phyloP scores from a whole-genome alignment of 305 asterid species.

The Fraxinus sp. region DNA sequence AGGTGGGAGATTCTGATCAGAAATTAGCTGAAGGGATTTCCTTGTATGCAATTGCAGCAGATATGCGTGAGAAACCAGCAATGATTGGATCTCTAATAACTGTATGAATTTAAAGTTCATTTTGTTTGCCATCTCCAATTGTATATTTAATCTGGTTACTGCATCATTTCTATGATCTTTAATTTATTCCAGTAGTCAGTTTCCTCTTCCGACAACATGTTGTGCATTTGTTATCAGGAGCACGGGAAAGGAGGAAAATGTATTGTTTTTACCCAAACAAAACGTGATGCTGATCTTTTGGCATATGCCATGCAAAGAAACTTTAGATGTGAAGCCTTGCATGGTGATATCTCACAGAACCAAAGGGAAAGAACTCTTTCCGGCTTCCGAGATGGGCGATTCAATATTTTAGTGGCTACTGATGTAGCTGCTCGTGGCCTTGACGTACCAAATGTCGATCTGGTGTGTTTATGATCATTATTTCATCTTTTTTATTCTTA shows the following conservation, averaged over 20 bases:
- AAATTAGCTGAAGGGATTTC: conserved; percentile 91
- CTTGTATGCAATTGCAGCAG: conserved; percentile 60
- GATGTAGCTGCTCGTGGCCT: conserved; percentile 98
- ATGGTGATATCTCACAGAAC: conserved; percentile 86
- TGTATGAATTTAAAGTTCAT: conserved; percentile 38
- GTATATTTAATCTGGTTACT: not conserved
- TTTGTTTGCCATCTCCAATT: not conserved
- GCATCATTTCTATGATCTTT: conserved; percentile 1
- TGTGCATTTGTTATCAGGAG: conserved; percentile 47
- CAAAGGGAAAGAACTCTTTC: conserved; percentile 87
- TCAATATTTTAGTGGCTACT: conserved; percentile 76
- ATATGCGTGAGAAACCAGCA: conserved; percentile 65
- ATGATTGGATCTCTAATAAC: conserved; percentile 73
- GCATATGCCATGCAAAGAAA: conserved; percentile 60
- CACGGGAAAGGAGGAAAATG: conserved; percentile 93
- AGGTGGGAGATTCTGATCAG: conserved; percentile 90
- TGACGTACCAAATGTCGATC: conserved; percentile 94
- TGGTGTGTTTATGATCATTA: conserved; percentile 44
- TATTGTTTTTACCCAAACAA: conserved; percentile 88
- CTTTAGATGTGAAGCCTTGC: conserved; percentile 82
- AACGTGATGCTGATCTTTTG: conserved; percentile 90
- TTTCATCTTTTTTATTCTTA: conserved; percentile 15
- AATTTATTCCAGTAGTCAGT: not conserved
- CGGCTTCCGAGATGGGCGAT: conserved; percentile 69
- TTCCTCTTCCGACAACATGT: not conserved